Evolutionary conservation across 129 eudicot species (phyloP).

Genomic region (Tagetes erecta): DNA sequence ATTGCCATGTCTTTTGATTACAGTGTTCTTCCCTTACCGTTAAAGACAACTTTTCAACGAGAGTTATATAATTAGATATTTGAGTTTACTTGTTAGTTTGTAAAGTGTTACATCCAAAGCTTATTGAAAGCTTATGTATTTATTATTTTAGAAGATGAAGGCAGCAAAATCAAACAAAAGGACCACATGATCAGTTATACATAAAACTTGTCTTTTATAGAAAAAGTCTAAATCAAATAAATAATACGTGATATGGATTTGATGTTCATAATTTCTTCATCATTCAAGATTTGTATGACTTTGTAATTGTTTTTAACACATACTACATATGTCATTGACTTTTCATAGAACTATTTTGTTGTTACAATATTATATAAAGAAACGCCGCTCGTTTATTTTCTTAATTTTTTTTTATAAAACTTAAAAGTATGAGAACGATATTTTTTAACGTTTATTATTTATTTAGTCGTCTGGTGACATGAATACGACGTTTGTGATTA

Average conservation of each 20-base stretch:
- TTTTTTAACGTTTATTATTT: too few relatives aligned
- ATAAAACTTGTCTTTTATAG: constrained; percentile 4
- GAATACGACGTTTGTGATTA: too few relatives aligned
- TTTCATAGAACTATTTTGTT: background rate
- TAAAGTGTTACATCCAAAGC: background rate
- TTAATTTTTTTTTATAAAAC: too few relatives aligned
- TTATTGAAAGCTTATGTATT: background rate
- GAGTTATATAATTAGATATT: background rate
- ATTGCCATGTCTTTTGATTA: too few relatives aligned
- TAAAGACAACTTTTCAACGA: background rate
- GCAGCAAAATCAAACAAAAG: constrained; percentile 9
- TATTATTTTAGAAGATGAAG: background rate
- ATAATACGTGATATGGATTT: background rate
- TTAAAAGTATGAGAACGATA: too few relatives aligned
- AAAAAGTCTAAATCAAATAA: constrained; percentile 14
- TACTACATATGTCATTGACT: constrained; percentile 3
- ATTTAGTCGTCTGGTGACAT: too few relatives aligned
- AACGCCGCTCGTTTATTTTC: too few relatives aligned
- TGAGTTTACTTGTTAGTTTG: background rate
- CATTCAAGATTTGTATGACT: background rate
- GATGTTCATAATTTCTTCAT: constrained; percentile 13
- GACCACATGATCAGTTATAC: constrained; percentile 1
- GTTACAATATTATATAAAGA: background rate
- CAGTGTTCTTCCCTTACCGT: too few relatives aligned
- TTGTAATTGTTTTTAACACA: background rate